Base-by-base conservation (phyloP, 768 basidiomycete genomes). In the Serendipita sp. region DNA sequence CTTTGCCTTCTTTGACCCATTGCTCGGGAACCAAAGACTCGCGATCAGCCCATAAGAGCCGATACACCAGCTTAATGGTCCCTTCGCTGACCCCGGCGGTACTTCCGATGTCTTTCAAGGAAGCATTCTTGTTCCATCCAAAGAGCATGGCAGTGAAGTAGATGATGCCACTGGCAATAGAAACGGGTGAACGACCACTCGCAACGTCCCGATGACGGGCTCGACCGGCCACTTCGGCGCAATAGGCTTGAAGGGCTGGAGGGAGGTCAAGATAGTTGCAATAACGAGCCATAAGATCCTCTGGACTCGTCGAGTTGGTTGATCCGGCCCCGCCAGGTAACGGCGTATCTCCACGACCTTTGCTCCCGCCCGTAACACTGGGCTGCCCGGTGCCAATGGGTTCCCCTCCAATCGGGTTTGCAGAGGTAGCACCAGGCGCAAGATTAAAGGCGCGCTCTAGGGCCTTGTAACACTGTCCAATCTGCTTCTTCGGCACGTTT, bases 81-180 rank as follows among this genome's bases (percentile, higher is more conserved):
- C 90, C 86, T 73, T 98, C 95, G 72, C 92, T 93, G 18, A 97
- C 92, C 8, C 93, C 92, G 2, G 92, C 94, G 10, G 97, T 91
- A 15, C 79, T 77, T 67, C 88, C 88, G 71, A 99, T 93, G 71
- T 97, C 92, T 75, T 85, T 84, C 56, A 87, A 80, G 28, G 84
- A 80, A 75, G 89, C 91, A 41, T 41, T 41, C 41, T 41, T 41
- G 32, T 76, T 70, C 70, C 84, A 83, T 63, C 86, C 90, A 70
- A 94, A 78, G 47, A 97, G 72, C 68, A 86, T 80, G 71, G 89
- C 89, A 35, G 90, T 89, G 75, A 98, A 97, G 77, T 88, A 92
- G 66, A 99, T 92, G 18, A 92, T 90, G 45, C 91, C 92, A 46
- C 92, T 91, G n/a, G 95, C 96, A 69, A 99, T 93, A n/a, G 96